Conservation (phyloP, 2,329 filamentous ascomycete genomes). For the Beauveria australis region DNA sequence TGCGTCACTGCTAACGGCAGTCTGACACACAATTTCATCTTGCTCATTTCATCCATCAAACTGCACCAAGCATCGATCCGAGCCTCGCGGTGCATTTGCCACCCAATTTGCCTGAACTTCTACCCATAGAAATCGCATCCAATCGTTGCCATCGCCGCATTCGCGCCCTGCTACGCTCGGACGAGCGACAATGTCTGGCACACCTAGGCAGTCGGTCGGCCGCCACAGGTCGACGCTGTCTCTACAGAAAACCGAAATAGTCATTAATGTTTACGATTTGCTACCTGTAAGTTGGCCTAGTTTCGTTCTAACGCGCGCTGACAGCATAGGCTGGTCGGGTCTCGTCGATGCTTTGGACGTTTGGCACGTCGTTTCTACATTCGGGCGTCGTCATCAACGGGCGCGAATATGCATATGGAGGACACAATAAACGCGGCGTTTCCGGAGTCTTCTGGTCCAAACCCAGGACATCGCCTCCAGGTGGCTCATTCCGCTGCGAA, state of each 20-base stretch:
- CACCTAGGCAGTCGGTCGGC: conserved; percentile 20
- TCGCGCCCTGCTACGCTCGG: not conserved
- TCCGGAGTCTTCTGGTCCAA: conserved; percentile 81
- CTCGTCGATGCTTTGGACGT: conserved; percentile 67
- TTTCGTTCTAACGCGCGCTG: not conserved
- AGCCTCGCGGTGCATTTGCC: not conserved
- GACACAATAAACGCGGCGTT: conserved; percentile 60
- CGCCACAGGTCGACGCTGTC: conserved; percentile 59
- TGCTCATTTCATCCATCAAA: not conserved
- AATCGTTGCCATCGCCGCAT: conserved; percentile 15
- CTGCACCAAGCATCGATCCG: not conserved
- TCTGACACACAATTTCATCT: not conserved
- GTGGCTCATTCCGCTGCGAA: conserved; percentile 66
- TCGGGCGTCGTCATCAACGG: conserved; percentile 75
- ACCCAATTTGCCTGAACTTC: not conserved
- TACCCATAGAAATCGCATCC: too few species aligned
- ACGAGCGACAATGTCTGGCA: conserved; percentile 1
- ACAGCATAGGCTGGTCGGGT: conserved; percentile 57
- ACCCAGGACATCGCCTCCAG: conserved; percentile 63
- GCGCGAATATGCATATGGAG: conserved; percentile 77
- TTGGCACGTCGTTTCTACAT: conserved; percentile 72
- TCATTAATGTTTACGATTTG: conserved; percentile 72
- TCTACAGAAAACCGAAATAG: conserved; percentile 62
- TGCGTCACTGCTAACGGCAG: not conserved
- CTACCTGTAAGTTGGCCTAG: conserved; percentile 48